phyloP scores from a whole-genome alignment of 768 basidiomycete species.

The Hericium erinaceus region DNA sequence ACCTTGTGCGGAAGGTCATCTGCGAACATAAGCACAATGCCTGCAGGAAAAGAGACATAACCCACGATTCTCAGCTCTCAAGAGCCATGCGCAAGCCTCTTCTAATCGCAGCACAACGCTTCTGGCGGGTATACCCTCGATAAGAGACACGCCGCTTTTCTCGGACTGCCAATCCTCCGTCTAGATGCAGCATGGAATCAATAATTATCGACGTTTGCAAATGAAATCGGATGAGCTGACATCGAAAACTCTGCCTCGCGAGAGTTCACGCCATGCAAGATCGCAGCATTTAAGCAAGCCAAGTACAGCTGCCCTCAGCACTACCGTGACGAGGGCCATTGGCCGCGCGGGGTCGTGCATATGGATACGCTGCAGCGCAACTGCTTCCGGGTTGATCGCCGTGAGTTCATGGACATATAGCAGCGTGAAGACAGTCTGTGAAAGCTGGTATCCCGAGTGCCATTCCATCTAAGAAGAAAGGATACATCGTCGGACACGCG shows the following conservation, averaged over 20 bases:
- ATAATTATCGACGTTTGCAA: conserved; percentile 11
- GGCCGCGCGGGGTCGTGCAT: conserved; percentile 39
- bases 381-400: conserved; percentile 49
- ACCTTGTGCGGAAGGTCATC: conserved; percentile 9
- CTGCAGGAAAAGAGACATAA: not conserved
- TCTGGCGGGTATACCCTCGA: conserved; percentile 51
- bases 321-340: conserved; percentile 52
- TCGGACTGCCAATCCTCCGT: conserved; percentile 87
- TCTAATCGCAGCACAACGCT: conserved; percentile 48
- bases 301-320: conserved; percentile 57
- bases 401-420: conserved; percentile 60
- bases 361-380: conserved; percentile 18
- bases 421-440: conserved; percentile 78
- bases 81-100: conserved; percentile 54
- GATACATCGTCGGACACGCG: conserved; percentile 9
- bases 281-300: conserved; percentile 77
- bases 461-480: conserved; percentile 62
- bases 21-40: not conserved
- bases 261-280: conserved; percentile 72
- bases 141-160: conserved; percentile 71
- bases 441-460: conserved; percentile 77
- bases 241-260: conserved; percentile 68
- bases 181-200: conserved; percentile 28
- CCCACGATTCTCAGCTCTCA: conserved; percentile 12
- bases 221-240: conserved; percentile 33